Evolutionary conservation across 495 filamentous ascomycete genomes (phyloP), one percentile per base, ranked within the genome.

Genomic region (Penicillium goetzii): DNA sequence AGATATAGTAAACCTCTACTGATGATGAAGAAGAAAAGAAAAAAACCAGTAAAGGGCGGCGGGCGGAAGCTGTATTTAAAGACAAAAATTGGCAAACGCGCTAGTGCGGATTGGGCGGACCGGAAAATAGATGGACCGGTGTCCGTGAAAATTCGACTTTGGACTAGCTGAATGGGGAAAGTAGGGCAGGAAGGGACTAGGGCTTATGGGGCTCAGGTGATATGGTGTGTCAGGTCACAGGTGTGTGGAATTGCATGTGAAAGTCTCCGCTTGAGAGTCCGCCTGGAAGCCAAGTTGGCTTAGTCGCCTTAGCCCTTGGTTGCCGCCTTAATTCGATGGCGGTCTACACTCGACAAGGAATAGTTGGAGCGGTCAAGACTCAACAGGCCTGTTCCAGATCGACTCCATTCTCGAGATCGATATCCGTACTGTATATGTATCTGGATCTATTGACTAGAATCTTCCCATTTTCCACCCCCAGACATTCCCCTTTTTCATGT

Each of bases 1-100:
- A 57, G 34, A 41, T 57, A 43, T 57, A 57, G 78, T 81, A 81
- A 81, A 81, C 79, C 79, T 69, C 79, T 81, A 81, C 79, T 81
- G 79, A 81, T 81, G 79, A 81, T 81, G 68, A 51, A 68, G 72
- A 78, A 76, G 70, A 61, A 72, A 72, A 51, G 25, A 66, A 71
- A 72, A 78, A 75, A 72, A 70, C 62, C 66, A 72, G 56, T 53
- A 64, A 69, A 55, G 32, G 12, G 43, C 34, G 40, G 63, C 51
- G 58, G 7, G 58, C 11, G 43, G n/a, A 4, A 23, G 33, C 41
- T 52, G 34, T 74, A 67, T 78, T 65, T 79, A 80, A 58, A 40
- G 40, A 3, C 30, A 53, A 50, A 33, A 43, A 17, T 19, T 41
- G 58, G 21, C 36, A 50, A 25, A 6, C 9, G 47, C 68, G 67